These are phyloP conservation scores for Aspergillus carbonarius DNA, from an alignment of 2,329 filamentous ascomycete genomes.

Conservation along the genomic window DNA sequence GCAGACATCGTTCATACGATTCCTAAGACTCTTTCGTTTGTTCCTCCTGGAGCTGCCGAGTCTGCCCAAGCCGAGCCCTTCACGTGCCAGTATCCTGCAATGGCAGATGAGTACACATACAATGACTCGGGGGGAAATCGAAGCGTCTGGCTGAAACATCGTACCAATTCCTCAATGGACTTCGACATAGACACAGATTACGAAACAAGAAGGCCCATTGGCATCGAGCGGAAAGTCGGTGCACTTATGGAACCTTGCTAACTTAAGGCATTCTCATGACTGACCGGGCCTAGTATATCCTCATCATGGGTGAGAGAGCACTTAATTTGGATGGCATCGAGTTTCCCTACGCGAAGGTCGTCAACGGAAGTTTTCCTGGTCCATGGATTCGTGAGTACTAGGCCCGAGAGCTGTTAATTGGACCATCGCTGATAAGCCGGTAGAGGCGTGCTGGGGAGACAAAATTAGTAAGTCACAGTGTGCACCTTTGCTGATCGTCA, in stretches of 20 bases:
- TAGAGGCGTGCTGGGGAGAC: constrained; percentile 11
- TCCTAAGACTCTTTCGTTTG: neutral
- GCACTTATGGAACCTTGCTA: no score
- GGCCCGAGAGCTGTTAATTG: no score
- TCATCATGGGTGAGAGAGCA: neutral
- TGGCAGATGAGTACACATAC: constrained; percentile 1
- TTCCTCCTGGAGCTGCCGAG: neutral
- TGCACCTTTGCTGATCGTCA: neutral
- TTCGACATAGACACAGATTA: constrained; percentile 4
- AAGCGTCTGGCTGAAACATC: constrained; percentile 3
- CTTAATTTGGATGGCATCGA: neutral
- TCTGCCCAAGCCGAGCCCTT: neutral
- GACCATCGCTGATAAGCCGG: neutral
- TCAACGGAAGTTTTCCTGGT: neutral
- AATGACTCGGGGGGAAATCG: neutral
- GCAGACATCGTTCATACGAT: neutral
- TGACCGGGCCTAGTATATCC: neutral
- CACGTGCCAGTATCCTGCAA: neutral
- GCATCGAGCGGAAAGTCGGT: neutral
- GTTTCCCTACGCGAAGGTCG: neutral
- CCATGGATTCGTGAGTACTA: constrained; percentile 9
- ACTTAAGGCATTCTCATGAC: no score
- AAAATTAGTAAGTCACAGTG: neutral
- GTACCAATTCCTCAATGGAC: neutral
- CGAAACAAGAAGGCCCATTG: neutral